A percentile compares a stretch with the other conserved stretches of the same genome.
Conservation (phyloP, 345 rosid species). For the Laguncularia racemosa region DNA sequence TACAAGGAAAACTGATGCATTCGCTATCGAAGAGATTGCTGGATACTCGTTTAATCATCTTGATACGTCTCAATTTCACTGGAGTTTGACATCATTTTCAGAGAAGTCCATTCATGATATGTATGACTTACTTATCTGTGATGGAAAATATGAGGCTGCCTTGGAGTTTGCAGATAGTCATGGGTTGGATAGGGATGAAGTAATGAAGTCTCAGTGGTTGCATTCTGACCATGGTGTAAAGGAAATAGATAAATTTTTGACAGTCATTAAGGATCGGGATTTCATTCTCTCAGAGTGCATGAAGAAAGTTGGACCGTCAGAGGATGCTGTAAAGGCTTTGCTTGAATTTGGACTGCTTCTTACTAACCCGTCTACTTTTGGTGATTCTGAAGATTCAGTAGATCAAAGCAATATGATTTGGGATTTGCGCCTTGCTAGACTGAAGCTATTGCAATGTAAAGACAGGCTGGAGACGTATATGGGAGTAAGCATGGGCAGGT, state of each 20-base stretch:
- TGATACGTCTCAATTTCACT: constrained; percentile 32
- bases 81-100: constrained; percentile 73
- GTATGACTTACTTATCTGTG: constrained; percentile 60
- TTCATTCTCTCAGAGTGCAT: constrained; percentile 75
- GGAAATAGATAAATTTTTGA: constrained; percentile 52
- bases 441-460: constrained; percentile 67
- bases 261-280: constrained; percentile 58
- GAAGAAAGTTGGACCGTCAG: constrained; percentile 71
- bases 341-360: constrained; percentile 57
- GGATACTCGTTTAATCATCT: constrained; percentile 26
- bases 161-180: constrained; percentile 66
- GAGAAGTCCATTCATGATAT: constrained; percentile 79
- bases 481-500: constrained; percentile 99
- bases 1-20: constrained; percentile 26
- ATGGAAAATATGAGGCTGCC: constrained; percentile 57
- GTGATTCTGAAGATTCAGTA: constrained; percentile 32
- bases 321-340: constrained; percentile 72
- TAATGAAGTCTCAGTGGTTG: constrained; percentile 79
- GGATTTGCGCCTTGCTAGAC: constrained; percentile 73
- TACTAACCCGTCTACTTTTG: constrained; percentile 46
- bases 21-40: constrained; percentile 16
- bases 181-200: constrained; percentile 78
- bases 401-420: constrained; percentile 45
- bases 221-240: constrained; percentile 47
- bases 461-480: constrained; percentile 87